Evolutionary conservation across 106 monocot genomes (phyloP), one percentile per base, ranked within the genome.

Genomic region (Hemerocallis citrina): DNA sequence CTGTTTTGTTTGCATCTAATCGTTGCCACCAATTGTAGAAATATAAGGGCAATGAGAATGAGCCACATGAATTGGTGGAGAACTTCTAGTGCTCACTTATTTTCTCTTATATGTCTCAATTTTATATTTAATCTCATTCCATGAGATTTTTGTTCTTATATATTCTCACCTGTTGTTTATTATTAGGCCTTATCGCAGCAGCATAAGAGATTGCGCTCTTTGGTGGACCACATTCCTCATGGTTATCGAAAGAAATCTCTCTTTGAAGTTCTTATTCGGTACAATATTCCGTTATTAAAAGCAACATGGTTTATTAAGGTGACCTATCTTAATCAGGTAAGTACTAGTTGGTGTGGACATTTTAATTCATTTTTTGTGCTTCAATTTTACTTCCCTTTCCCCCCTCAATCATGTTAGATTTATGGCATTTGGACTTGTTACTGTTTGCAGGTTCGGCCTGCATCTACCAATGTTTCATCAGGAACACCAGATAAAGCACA

Each of bases 301-400:
- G 96, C 91, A 39, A 77, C 96, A 17, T 98, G 96, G 96, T 92
- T 98, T 75, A 78, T 98, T 38, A 98, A 98, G 85, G 88, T 98
- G 48, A 91, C 68, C 23, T 92, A 92, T 74, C 96, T 98, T 48
- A 98, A 98, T 67, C 96, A 98, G 96, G 96, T 98, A 28, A 25
- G 64, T 66, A 25, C 4, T 22, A 7, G 16, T 2, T 11, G 1
- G 5, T 9, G 11, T 10, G 1, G 12, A 54, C 29, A 31, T 32
- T 41, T 44, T 44, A 8, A 9, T 50, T 23, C 11, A 1, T 37
- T 38, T 49, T 40, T 16, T 33, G 10, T 12, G 1, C 3, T 37
- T 24, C 6, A 21, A 12, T 46, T 32, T 16, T 38, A 4, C 2
- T 54, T 54, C n/a, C 25, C 54, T 15, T 32, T 29, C 12, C n/a